phyloP scores from a whole-genome alignment of 768 basidiomycete genomes.

The Cantharellus anzutake region DNA sequence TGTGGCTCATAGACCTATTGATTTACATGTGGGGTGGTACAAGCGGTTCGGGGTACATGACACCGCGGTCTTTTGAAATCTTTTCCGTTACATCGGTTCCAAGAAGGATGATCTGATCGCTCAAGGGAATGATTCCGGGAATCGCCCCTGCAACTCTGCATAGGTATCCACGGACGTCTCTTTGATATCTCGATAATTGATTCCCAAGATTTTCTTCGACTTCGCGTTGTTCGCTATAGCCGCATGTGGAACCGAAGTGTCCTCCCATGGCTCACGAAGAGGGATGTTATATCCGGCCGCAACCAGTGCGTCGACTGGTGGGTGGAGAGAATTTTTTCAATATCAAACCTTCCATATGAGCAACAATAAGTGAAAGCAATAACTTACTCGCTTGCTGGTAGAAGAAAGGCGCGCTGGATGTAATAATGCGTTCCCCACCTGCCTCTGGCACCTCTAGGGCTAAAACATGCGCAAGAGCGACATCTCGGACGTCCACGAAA shows the following conservation, averaged over 20 bases:
- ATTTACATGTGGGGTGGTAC: too few relatives aligned
- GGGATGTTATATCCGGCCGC: constrained; percentile 4
- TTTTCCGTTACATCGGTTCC: too few relatives aligned
- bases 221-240: not conserved
- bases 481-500: constrained; percentile 17
- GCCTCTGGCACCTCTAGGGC: constrained; percentile 10
- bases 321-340: too few relatives aligned
- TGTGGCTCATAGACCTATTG: too few relatives aligned
- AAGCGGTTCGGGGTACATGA: too few relatives aligned
- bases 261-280: too few relatives aligned
- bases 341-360: too few relatives aligned
- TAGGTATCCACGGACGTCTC: constrained; percentile 4
- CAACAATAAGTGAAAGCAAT: too few relatives aligned
- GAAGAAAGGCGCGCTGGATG: constrained; percentile 1
- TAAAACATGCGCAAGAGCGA: constrained; percentile 13
- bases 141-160: not conserved
- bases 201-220: constrained; percentile 5
- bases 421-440: constrained; percentile 9
- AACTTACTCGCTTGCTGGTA: constrained; percentile 7
- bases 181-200: constrained; percentile 5
- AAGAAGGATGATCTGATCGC: too few relatives aligned
- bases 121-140: not conserved
- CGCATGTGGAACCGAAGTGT: too few relatives aligned
- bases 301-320: not conserved
- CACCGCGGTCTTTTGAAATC: too few relatives aligned